phyloP scores from a whole-genome alignment of 169 alveolate species.

The Plasmodium vinckei region DNA sequence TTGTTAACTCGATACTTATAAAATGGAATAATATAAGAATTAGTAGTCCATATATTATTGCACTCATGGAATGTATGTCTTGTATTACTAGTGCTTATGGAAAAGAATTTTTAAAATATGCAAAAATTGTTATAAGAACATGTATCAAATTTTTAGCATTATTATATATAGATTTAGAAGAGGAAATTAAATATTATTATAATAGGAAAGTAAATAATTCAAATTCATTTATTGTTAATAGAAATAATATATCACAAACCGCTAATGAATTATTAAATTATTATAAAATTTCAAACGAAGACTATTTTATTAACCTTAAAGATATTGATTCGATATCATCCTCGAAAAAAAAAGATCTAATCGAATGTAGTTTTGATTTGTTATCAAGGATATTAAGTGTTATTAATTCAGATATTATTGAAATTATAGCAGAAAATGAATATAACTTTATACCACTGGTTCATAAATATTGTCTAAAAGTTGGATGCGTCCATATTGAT shows the following conservation, averaged over 20 bases:
- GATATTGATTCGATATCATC: constrained; percentile 70
- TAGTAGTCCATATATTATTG: constrained; percentile 70
- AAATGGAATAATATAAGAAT: constrained; percentile 65
- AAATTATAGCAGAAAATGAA: constrained; percentile 55
- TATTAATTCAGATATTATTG: constrained; percentile 57
- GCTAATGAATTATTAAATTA: constrained; percentile 64
- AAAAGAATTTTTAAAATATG: constrained; percentile 72
- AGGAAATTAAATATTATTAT: constrained; percentile 70
- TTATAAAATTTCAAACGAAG: constrained; percentile 64
- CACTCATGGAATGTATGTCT: constrained; percentile 76
- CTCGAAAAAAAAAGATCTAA: constrained; percentile 65
- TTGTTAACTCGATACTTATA: constrained; percentile 52
- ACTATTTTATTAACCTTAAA: constrained; percentile 47
- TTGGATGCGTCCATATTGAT: constrained; percentile 50
- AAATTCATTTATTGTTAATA: constrained; percentile 38
- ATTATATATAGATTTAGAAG: constrained; percentile 75
- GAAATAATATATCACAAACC: constrained; percentile 65
- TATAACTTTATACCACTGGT: constrained; percentile 72
- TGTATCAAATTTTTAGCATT: constrained; percentile 68
- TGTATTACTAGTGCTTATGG: constrained; percentile 77
- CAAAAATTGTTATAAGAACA: constrained; percentile 71
- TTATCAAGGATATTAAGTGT: constrained; percentile 74
- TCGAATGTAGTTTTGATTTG: constrained; percentile 75
- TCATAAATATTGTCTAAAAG: constrained; percentile 67
- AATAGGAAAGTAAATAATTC: constrained; percentile 35